Evolutionary conservation across 2,329 filamentous ascomycete genomes (phyloP).

Genomic region (Microcyclospora tardicrescens): DNA sequence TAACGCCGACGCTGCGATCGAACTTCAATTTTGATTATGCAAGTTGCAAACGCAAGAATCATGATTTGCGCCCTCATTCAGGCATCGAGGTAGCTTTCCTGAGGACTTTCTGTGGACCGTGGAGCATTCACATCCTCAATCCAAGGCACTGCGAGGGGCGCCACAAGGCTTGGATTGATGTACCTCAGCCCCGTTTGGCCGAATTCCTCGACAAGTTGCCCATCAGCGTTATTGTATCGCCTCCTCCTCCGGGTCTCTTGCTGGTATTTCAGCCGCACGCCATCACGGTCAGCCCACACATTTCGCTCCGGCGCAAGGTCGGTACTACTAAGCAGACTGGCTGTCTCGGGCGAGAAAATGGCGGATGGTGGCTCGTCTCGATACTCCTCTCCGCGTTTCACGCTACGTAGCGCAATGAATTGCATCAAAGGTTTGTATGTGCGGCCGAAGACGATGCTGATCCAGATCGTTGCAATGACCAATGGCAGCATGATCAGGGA

Average conservation of each 20-base stretch:
- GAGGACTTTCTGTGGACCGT: too few relatives aligned
- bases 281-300: conserved; percentile 20
- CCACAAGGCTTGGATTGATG: conserved; percentile 61
- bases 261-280: conserved; percentile 5
- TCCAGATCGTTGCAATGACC: conserved; percentile 73
- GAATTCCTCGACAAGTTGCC: conserved; percentile 59
- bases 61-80: too few relatives aligned
- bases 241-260: conserved; percentile 9
- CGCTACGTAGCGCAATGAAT: conserved; percentile 83
- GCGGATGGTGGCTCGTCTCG: conserved; percentile 22
- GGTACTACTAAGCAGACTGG: conserved; percentile 14
- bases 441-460: conserved; percentile 64
- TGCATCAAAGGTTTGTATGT: conserved; percentile 81
- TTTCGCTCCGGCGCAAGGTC: conserved; percentile 26
- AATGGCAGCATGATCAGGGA: conserved; percentile 65
- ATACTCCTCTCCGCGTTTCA: conserved; percentile 49
- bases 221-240: conserved; percentile 12
- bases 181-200: conserved; percentile 58
- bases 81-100: too few relatives aligned
- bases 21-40: too few relatives aligned
- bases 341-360: conserved; percentile 9
- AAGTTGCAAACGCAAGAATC: too few relatives aligned
- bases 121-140: conserved; percentile 10
- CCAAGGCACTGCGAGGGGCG: conserved; percentile 32
- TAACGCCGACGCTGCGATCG: too few relatives aligned